Base-by-base conservation (phyloP, 352 stramenopile species). In the Phytophthora capsici region DNA sequence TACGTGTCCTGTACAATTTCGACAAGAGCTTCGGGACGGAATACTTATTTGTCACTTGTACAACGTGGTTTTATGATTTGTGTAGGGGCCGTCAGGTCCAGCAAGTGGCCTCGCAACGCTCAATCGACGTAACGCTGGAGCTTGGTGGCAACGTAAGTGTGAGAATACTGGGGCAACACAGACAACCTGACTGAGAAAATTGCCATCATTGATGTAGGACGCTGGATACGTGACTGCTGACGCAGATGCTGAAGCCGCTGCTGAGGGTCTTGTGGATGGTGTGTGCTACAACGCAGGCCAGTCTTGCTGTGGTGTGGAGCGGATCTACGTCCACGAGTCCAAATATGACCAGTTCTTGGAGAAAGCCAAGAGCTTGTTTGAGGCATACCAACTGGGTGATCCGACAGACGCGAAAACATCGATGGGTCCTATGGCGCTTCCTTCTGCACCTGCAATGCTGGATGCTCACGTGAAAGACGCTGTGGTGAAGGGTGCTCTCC, bases 211-310 rank as follows among this genome's bases (percentile, higher is more conserved):
- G 17, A 1, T 63, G 9, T 62, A 93, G 75, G 88, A 94, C 40
- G 79, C 84, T 41, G 84, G 77, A 40, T 95, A 94, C 53, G 86
- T 95, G 16, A 82, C 84, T 10, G 63, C 69, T 17, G 80, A 93
- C 54, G 85, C 85, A 0, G 86, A 96, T 48, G 69, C 83, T 25
- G 72, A 79, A 57, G 66, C 78, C 6, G 86, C 86, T 10, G 88
- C 82, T 3, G 85, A 90, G 32, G 73, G 78, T 17, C 66, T 94
- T n/a, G 80, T 92, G 17, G 88, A 94, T 54, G 85, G 86, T 28
- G 86, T 80, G 52, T 90, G 88, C 71, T 95, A 91, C 70, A 95
- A 95, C 63, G 81, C 86, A 3, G 88, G 88, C 17, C 88, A 96
- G 73, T 93, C 84, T 30, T 95, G 88, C 73, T 94, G 86, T 57